Evolutionary conservation across 2,329 filamentous ascomycete genomes (phyloP), one percentile per base, ranked within the genome.

Genomic region (Cladosporium sp.): DNA sequence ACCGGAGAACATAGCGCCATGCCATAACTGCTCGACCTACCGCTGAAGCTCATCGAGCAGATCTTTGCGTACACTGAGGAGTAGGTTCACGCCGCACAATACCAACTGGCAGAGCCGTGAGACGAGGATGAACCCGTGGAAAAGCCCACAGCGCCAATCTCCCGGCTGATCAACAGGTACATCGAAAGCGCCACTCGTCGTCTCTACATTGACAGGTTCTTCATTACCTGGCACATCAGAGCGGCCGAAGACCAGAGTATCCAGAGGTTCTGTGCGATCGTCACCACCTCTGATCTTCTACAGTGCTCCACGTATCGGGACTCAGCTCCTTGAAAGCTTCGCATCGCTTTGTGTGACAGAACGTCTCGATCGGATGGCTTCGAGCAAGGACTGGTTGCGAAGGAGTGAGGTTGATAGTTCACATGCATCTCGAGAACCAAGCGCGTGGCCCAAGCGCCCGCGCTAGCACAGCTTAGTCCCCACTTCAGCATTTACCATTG

Each of bases 381-480:
- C n/a, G 8, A 21, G n/a, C 39, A 21, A 18, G n/a, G 3, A 3
- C 8, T 10, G 21, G 39, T 21, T 46, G 39, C 39, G 8, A 46
- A 21, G 39, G 39, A 13, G 39, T 46, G 39, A 51, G 23, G 48
- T 51, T 16, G 13, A 25, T 13, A 51, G 13, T 54, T 54, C 51
- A 54, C 51, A 54, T 32, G 14, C 49, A 53, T 53, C 25, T 8
- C n/a, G n/a, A 46, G n/a, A 43, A 11, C n/a, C n/a, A 46, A 46
- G 21, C 39, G 26, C 16, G 13, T 53, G 49, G 51, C 26, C 30
- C 51, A 28, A 30, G 51, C 26, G 25, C 28, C 26, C 25, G 49
- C 49, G 51, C 51, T 32, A 54, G 51, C 51, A 28, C 51, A 54
- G 51, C 28, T 54, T 54, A 28, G 51, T 54, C 51, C 51, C 51